Base-by-base conservation (phyloP, 1,284 basidiomycete species). In the Anthracocystis setariae region DNA sequence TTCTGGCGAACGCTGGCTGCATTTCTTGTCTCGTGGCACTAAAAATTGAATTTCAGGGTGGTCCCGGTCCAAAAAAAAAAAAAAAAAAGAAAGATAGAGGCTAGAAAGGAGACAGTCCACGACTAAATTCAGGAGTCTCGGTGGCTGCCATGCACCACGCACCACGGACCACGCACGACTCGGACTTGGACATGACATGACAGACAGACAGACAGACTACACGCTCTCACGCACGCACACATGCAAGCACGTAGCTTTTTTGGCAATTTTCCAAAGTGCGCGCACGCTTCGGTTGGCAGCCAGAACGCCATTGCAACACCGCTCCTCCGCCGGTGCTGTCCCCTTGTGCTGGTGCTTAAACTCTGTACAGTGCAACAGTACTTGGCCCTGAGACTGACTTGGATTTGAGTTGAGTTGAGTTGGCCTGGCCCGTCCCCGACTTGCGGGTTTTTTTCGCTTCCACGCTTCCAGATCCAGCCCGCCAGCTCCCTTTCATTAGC, bases 221-320 rank as follows among this genome's bases (percentile, higher is more conserved):
- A 39, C 38, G 38, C 17, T 20, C 38, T 20, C 38, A 39, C 38
- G 38, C 38, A 39, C 38, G 38, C 45, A 35, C 29, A 46, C 27
- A 21, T 17, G 45, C 32, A 35, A 27, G 18, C 46, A 35, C 46
- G 32, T n/a, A 33, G 29, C 32, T 35, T 23, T 13, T 8, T n/a
- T 3, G 3, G 18, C 18, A 17, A 39, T n/a, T 39, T 39, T 8
- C 33, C 12, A 35, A 17, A 39, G 15, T 15, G 38, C 38, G 38
- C 38, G 29, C 29, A 29, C 29, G 29, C 29, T 29, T 29, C 29
- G 29, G 29, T 29, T 29, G n/a, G 29, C 29, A 8, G 20, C 23
- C 15, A 18, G 46, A 39, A 39, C 44, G 53, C 53, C 45, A 54
- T 46, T 44, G 43, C 52, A 54, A 21, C 32, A 29, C 33, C 13